Evolutionary conservation across 2,329 filamentous ascomycete species (phyloP).

Genomic region (Fusarium ramigenum): DNA sequence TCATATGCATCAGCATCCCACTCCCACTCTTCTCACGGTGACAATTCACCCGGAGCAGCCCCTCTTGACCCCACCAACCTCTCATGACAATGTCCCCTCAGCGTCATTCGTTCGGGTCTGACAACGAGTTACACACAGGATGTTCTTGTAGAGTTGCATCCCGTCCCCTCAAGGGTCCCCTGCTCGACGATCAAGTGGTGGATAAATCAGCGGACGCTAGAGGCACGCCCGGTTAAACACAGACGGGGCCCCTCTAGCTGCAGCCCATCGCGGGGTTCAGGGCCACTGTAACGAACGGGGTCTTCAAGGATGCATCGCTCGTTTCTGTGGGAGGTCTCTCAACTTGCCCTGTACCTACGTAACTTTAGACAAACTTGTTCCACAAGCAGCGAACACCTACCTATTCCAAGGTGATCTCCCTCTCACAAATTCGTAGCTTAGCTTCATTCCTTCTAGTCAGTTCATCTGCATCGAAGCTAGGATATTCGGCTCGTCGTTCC

Average conservation of each 20-base stretch:
- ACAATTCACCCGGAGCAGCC: conserved; percentile 38
- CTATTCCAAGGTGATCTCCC: not conserved
- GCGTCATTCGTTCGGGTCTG: conserved; percentile 32
- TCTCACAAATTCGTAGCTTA: not conserved
- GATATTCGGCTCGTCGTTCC: conserved; percentile 40
- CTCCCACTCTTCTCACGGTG: not conserved
- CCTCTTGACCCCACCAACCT: conserved; percentile 38
- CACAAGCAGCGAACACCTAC: not conserved
- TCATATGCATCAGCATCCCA: not conserved
- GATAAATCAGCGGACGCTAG: conserved; percentile 17
- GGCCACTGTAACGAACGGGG: conserved; percentile 4
- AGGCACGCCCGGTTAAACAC: conserved; percentile 35
- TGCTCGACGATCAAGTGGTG: conserved; percentile 29
- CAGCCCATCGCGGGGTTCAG: conserved; percentile 19
- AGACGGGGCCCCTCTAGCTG: not conserved
- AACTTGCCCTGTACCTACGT: not conserved
- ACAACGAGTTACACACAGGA: not conserved
- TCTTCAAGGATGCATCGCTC: not conserved
- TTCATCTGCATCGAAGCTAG: conserved; percentile 28
- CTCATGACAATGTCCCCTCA: conserved; percentile 27
- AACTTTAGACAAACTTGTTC: not conserved
- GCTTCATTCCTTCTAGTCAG: not conserved
- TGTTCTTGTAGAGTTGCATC: conserved; percentile 17
- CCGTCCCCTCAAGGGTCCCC: conserved; percentile 1
- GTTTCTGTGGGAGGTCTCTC: not conserved